A percentile compares a stretch with the other conserved stretches of the same genome.
Evolutionary conservation across 208 protist genomes (phyloP).

Genomic region (Wallacemonas sp.): DNA sequence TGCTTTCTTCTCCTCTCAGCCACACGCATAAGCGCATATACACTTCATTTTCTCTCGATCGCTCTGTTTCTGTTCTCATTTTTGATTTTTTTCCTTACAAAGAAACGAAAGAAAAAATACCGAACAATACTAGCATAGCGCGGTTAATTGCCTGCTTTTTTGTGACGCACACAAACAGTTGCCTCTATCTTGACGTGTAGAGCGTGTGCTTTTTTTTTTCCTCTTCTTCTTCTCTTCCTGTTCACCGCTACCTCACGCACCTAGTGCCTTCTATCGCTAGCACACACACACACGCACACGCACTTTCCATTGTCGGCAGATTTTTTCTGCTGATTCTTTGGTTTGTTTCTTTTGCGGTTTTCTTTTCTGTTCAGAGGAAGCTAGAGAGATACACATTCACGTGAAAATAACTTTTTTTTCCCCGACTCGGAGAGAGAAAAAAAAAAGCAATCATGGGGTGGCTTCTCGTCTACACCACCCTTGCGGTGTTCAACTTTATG

Average conservation of each 20-base stretch:
- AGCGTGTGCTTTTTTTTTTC: background rate
- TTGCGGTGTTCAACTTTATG: slow-evolving; percentile 48
- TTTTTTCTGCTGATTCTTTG: background rate
- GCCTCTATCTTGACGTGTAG: too few species aligned
- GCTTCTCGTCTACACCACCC: slow-evolving; percentile 30
- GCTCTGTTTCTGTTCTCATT: background rate
- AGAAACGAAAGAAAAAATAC: too few species aligned
- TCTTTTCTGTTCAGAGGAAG: background rate
- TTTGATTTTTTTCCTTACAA: too few species aligned
- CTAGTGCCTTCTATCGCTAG: background rate
- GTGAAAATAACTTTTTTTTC: too few species aligned
- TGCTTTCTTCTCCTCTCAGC: background rate
- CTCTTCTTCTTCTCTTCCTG: background rate
- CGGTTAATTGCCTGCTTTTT: too few species aligned
- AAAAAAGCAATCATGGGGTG: slow-evolving; percentile 10
- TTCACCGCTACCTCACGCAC: background rate
- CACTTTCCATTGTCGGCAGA: background rate
- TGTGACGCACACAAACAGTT: too few species aligned
- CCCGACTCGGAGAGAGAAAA: slow-evolving; percentile 1
- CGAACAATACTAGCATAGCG: too few species aligned
- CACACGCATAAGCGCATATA: too few species aligned
- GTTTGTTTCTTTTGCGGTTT: slow-evolving; percentile 7
- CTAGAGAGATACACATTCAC: too few species aligned
- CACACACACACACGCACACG: too few species aligned
- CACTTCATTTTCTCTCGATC: background rate